phyloP scores from a whole-genome alignment of 139 green algal genomes.

The Astrephomene gubernaculifera region DNA sequence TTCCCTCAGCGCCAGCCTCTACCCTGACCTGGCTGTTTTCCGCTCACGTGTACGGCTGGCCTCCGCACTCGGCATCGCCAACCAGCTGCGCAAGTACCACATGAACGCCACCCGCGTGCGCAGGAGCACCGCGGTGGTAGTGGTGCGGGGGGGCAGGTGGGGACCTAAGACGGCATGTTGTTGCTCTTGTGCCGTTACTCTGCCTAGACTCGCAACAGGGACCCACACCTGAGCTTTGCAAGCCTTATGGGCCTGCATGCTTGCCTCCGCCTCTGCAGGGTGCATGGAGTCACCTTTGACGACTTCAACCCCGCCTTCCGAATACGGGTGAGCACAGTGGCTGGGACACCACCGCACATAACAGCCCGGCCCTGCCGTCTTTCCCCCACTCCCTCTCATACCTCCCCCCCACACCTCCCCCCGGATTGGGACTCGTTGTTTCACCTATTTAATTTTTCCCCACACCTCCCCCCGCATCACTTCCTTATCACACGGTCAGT shows the following conservation, averaged over 20 bases:
- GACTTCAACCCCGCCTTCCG: constrained; percentile 25
- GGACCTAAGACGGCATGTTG: too few relatives aligned
- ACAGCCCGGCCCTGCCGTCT: neutral
- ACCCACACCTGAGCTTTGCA: too few relatives aligned
- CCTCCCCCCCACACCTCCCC: neutral
- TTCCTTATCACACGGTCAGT: too few relatives aligned
- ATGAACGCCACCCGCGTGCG: constrained; percentile 8
- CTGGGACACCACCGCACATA: neutral
- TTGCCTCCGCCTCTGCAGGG: neutral
- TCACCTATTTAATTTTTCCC: too few relatives aligned
- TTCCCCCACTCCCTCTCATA: neutral
- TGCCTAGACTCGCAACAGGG: too few relatives aligned
- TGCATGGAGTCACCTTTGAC: neutral
- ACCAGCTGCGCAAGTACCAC: constrained; percentile 37
- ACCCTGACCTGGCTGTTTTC: constrained; percentile 32
- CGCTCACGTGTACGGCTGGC: neutral
- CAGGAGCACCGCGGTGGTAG: constrained; percentile 23
- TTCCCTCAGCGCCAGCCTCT: neutral
- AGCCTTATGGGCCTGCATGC: too few relatives aligned
- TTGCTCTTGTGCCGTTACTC: too few relatives aligned
- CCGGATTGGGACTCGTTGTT: too few relatives aligned
- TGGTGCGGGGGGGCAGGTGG: constrained; percentile 18
- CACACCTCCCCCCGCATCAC: too few relatives aligned
- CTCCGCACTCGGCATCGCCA: constrained; percentile 28
- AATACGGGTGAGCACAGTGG: constrained; percentile 10